These are phyloP conservation scores for Kwoniella bestiolae DNA, from an alignment of 768 basidiomycete genomes.

Conservation along the genomic window DNA sequence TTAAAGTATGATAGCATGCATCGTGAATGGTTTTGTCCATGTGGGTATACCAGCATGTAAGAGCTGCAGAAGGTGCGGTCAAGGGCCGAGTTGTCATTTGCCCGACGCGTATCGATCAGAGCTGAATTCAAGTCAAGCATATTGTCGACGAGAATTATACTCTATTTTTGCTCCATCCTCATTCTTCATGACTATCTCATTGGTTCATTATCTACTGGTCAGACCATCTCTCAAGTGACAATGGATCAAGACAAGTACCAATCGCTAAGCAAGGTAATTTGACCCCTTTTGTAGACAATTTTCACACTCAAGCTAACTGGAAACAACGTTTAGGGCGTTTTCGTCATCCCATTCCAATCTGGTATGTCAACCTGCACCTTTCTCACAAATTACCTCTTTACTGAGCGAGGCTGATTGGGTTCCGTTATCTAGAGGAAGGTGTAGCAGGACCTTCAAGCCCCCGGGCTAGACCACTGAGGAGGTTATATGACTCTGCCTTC, in stretches of 20 bases:
- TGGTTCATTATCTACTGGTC: too few relatives aligned
- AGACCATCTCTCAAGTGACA: background rate
- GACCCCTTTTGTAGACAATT: background rate
- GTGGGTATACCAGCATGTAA: too few relatives aligned
- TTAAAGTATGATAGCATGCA: too few relatives aligned
- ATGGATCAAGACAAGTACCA: slow-evolving; percentile 34
- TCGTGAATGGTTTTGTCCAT: too few relatives aligned
- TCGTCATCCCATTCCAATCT: slow-evolving; percentile 40
- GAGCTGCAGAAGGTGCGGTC: too few relatives aligned
- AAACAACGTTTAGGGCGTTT: slow-evolving; percentile 33
- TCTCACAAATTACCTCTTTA: background rate
- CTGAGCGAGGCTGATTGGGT: background rate
- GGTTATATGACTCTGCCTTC: slow-evolving; percentile 25
- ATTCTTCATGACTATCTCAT: too few relatives aligned
- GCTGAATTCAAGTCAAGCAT: too few relatives aligned
- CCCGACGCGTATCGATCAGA: too few relatives aligned
- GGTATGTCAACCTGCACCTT: background rate
- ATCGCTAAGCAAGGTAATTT: slow-evolving; percentile 38
- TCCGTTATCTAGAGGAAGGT: background rate
- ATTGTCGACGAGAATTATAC: too few relatives aligned
- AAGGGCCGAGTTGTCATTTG: too few relatives aligned
- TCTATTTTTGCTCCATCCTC: too few relatives aligned
- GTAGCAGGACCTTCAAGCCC: slow-evolving; percentile 36
- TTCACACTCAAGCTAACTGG: background rate
- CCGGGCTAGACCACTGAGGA: slow-evolving; percentile 15